Conservation (phyloP, 192 early-diverging fungal genomes). For the Rhizoclosmatium sp. region DNA sequence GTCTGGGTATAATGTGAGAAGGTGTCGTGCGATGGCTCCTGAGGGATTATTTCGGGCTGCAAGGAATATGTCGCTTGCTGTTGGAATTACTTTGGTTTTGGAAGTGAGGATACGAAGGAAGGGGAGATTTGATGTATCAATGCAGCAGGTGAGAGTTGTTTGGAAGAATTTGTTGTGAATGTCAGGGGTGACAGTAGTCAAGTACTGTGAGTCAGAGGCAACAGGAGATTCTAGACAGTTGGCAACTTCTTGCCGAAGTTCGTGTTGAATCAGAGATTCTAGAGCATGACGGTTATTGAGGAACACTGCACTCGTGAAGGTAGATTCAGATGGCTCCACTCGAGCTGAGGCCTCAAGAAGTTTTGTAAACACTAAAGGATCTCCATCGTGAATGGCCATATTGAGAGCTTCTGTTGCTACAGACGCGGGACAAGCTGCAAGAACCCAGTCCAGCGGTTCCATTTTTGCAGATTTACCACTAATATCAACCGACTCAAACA, state of each 20-base stretch:
- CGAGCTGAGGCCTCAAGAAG: background rate
- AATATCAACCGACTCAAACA: background rate
- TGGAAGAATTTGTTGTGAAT: slow-evolving; percentile 3
- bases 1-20: background rate
- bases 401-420: slow-evolving; percentile 24
- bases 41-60: slow-evolving; percentile 14
- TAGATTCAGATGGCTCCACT: slow-evolving; percentile 4
- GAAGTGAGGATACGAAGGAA: background rate
- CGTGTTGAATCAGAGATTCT: background rate
- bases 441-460: background rate
- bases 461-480: background rate
- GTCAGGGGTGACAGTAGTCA: no score
- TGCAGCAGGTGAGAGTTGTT: slow-evolving; percentile 14
- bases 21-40: background rate
- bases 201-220: no score
- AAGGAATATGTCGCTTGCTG: slow-evolving; percentile 6
- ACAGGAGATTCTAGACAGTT: no score
- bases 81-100: background rate
- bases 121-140: slow-evolving; percentile 15
- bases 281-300: slow-evolving; percentile 12
- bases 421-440: background rate
- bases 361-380: background rate
- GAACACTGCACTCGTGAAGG: slow-evolving; percentile 21
- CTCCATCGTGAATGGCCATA: slow-evolving; percentile 29
- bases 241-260: background rate